Evolutionary conservation across 768 basidiomycete genomes (phyloP).

Genomic region (Lentinula raphanica): DNA sequence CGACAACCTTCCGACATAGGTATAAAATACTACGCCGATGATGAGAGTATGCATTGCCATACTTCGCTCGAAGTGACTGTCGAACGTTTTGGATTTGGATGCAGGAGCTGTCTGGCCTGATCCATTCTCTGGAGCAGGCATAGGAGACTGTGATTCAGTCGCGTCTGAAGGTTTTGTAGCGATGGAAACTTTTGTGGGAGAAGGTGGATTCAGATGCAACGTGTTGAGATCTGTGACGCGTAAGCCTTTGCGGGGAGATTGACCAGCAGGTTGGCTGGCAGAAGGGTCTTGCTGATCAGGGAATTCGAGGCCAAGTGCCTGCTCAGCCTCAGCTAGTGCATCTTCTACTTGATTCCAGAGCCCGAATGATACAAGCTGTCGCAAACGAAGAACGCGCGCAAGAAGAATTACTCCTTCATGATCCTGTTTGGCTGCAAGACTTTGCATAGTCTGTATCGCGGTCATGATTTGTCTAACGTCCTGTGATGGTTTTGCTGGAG

Average conservation of each 20-base stretch:
- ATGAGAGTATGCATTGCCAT: constrained; percentile 59
- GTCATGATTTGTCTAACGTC: constrained; percentile 26
- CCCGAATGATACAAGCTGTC: constrained; percentile 48
- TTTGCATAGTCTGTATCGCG: constrained; percentile 28
- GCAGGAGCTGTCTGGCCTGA: background rate
- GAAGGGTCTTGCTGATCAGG: constrained; percentile 7
- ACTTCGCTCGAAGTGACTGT: constrained; percentile 25
- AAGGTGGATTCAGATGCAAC: background rate
- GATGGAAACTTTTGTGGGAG: background rate
- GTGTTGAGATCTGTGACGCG: constrained; percentile 2
- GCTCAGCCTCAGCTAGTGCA: constrained; percentile 46
- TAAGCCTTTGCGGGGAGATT: constrained; percentile 4
- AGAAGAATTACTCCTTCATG: constrained; percentile 46
- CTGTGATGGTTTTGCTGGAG: constrained; percentile 10
- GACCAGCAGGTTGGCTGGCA: constrained; percentile 13
- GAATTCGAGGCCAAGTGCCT: constrained; percentile 37
- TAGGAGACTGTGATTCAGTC: background rate
- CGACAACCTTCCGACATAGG: constrained; percentile 48
- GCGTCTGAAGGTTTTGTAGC: background rate
- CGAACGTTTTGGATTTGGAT: constrained; percentile 15
- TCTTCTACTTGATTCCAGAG: constrained; percentile 48
- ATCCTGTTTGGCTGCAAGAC: constrained; percentile 21
- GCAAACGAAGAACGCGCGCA: constrained; percentile 50
- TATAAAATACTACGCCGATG: constrained; percentile 55
- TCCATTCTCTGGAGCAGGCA: constrained; percentile 1